phyloP scores from a whole-genome alignment of 2,329 filamentous ascomycete genomes.

The Trichoderma afroharzianum region DNA sequence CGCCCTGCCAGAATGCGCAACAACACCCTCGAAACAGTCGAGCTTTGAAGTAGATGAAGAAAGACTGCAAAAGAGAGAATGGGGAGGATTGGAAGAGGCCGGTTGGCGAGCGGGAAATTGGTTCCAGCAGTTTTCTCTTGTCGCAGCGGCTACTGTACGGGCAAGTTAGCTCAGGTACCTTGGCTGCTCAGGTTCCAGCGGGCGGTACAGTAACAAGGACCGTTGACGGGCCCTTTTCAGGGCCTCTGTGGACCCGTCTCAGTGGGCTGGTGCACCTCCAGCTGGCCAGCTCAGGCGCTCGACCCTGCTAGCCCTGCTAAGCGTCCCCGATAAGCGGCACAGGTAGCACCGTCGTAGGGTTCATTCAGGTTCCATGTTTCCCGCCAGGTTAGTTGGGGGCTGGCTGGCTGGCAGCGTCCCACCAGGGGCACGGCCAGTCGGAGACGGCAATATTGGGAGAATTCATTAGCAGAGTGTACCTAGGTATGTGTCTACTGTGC shows the following conservation, averaged over 20 bases:
- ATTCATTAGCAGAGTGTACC: neutral
- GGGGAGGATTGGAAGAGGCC: conserved; percentile 15
- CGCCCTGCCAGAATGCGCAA: conserved; percentile 22
- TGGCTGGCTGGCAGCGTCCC: neutral
- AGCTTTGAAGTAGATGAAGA: conserved; percentile 19
- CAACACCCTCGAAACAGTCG: conserved; percentile 21
- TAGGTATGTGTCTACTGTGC: neutral
- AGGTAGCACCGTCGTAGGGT: no score
- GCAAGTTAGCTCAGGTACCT: conserved; percentile 17
- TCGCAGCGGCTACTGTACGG: neutral
- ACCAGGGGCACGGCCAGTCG: conserved; percentile 8
- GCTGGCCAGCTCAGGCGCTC: neutral
- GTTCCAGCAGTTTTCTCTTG: conserved; percentile 18
- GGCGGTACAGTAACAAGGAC: neutral
- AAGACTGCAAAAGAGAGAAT: conserved; percentile 18
- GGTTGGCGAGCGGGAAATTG: conserved; percentile 20
- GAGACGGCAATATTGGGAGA: neutral
- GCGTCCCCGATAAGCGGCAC: no score
- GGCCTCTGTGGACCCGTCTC: conserved; percentile 1
- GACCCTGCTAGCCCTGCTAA: neutral
- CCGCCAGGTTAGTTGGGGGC: no score
- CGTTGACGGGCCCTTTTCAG: neutral
- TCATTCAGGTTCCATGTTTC: no score
- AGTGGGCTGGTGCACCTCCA: neutral
- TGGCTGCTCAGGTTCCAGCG: neutral